Evolutionary conservation across 495 filamentous ascomycete species (phyloP).

Genomic region (Baudoinia panamericana): DNA sequence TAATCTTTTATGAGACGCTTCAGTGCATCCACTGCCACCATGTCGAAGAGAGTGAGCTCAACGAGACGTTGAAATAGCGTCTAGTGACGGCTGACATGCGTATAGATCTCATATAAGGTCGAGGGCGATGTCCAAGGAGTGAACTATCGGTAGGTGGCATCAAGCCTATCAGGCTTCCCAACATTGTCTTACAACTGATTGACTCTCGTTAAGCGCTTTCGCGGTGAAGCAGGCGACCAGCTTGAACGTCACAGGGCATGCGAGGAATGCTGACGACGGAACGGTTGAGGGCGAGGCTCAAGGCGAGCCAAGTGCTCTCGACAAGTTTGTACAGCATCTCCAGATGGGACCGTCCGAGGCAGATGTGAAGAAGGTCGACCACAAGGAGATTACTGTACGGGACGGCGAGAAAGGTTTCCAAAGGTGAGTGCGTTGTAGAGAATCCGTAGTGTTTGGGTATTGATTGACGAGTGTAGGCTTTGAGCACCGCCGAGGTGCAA

Average conservation of each 20-base stretch:
- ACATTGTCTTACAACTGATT: not conserved
- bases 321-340: slow-evolving; percentile 61
- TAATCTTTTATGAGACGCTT: too few relatives aligned
- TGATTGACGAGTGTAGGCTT: too few relatives aligned
- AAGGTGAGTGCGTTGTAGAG: slow-evolving; percentile 4
- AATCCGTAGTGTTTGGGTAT: too few relatives aligned
- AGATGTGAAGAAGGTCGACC: slow-evolving; percentile 59
- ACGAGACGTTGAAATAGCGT: too few relatives aligned
- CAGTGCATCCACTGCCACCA: too few relatives aligned
- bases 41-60: slow-evolving; percentile 22
- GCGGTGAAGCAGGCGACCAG: slow-evolving; percentile 53
- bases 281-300: slow-evolving; percentile 87
- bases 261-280: slow-evolving; percentile 60
- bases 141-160: slow-evolving; percentile 65
- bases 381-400: slow-evolving; percentile 45
- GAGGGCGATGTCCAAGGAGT: slow-evolving; percentile 39
- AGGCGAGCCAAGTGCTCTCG: slow-evolving; percentile 48
- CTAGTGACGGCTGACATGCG: not conserved
- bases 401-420: slow-evolving; percentile 52
- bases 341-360: slow-evolving; percentile 56
- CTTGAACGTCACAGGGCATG: slow-evolving; percentile 61
- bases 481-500: too few relatives aligned
- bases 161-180: not conserved
- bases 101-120: slow-evolving; percentile 28
- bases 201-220: slow-evolving; percentile 42